Percentiles rank a stretch among this genome's conserved stretches.
These are phyloP conservation scores for Venturia oleaginea DNA, from an alignment of 2,329 filamentous ascomycete species.

Conservation along the genomic window DNA sequence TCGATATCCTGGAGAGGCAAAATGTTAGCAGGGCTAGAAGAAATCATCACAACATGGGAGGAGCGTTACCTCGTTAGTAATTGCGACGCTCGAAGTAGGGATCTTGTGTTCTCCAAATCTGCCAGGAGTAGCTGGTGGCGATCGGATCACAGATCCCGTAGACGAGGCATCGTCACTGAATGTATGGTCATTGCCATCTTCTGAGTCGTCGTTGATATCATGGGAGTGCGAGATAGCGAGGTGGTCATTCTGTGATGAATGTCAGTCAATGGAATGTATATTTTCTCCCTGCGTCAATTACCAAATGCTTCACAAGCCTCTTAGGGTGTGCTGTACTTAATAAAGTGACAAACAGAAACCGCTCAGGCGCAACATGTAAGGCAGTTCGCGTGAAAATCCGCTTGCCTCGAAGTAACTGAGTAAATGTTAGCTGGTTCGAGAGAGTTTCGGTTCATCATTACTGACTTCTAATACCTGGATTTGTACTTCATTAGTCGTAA, in stretches of 20 bases:
- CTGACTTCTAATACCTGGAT: conserved; percentile 60
- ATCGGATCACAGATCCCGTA: conserved; percentile 30
- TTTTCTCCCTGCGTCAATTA: conserved; percentile 15
- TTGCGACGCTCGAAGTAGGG: conserved; percentile 22
- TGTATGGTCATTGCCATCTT: conserved; percentile 22
- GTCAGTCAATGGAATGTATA: conserved; percentile 26
- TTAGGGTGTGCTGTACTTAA: conserved; percentile 34
- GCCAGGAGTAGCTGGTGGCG: conserved; percentile 18
- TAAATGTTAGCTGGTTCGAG: background rate
- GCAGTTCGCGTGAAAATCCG: conserved; percentile 68
- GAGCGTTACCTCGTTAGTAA: conserved; percentile 36
- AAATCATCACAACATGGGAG: background rate
- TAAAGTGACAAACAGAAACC: conserved; percentile 74
- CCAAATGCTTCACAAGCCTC: conserved; percentile 34
- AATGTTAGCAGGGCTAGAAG: background rate
- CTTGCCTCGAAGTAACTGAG: conserved; percentile 65
- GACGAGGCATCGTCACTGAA: conserved; percentile 24
- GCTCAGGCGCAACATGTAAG: conserved; percentile 63
- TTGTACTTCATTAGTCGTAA: conserved; percentile 66
- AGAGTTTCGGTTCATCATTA: background rate
- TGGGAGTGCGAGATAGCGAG: conserved; percentile 88
- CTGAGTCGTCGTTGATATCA: conserved; percentile 49
- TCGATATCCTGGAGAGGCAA: conserved; percentile 39
- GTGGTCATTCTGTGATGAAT: conserved; percentile 63
- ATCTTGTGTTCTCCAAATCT: conserved; percentile 17